These are phyloP conservation scores for Inonotus hispidus DNA, from an alignment of 1,284 basidiomycete genomes.

Conservation along the genomic window DNA sequence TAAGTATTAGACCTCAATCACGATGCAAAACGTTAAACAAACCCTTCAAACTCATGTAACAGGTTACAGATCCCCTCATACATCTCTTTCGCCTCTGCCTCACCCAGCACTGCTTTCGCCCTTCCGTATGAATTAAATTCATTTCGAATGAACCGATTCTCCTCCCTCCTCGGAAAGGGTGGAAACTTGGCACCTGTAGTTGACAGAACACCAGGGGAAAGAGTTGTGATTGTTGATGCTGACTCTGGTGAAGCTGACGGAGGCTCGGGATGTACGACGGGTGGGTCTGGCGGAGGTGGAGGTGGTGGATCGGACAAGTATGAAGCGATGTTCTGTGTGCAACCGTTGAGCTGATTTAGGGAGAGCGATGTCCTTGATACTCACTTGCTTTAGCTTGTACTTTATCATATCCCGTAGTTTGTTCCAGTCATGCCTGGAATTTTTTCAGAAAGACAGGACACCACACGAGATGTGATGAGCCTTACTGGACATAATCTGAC, in stretches of 20 bases:
- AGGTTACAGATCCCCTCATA: conserved; percentile 56
- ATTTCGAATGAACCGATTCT: conserved; percentile 29
- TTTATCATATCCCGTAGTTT: conserved; percentile 69
- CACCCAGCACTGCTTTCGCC: conserved; percentile 57
- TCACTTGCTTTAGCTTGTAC: conserved; percentile 59
- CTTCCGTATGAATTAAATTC: conserved; percentile 46
- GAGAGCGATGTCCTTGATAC: conserved; percentile 7
- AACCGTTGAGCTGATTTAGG: conserved; percentile 16
- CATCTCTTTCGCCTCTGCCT: conserved; percentile 57
- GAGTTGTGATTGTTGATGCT: conserved; percentile 13
- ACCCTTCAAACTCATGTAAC: conserved; percentile 78
- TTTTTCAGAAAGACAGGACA: conserved; percentile 19
- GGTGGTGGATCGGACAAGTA: conserved; percentile 47
- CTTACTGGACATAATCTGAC: conserved; percentile 64
- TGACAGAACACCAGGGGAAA: conserved; percentile 23
- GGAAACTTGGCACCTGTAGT: conserved; percentile 71
- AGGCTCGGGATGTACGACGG: conserved; percentile 8
- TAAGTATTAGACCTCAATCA: conserved; percentile 17
- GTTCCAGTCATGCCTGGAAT: conserved; percentile 66
- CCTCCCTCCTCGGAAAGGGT: conserved; percentile 67
- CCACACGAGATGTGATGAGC: conserved; percentile 29
- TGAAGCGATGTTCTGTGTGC: conserved; percentile 50
- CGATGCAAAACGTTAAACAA: conserved; percentile 26
- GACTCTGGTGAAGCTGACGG: conserved; percentile 31
- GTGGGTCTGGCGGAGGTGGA: conserved; percentile 21